Base-by-base conservation (phyloP, 495 filamentous ascomycete species). In the Penicillium manginii region DNA sequence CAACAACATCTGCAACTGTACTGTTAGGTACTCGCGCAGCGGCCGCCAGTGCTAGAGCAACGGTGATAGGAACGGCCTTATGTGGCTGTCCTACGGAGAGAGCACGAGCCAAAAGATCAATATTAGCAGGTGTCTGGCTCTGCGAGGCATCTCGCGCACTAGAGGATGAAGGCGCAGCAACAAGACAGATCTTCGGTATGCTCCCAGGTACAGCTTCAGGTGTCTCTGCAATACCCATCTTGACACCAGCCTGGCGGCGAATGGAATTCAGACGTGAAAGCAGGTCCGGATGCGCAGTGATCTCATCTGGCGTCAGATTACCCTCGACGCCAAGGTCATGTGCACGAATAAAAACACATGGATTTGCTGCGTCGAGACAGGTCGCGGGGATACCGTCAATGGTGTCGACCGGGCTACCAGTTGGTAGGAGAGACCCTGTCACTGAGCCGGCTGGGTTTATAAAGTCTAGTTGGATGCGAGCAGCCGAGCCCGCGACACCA, bases 311-410 rank as follows among this genome's bases (percentile, higher is more conserved):
- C 4, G 78, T 74, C 21, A 88, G 65, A 2, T 78, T 77, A 9
- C 78, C 75, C 1, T 69, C 55, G 0, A 88, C 62, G 4, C 73
- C 81, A 0, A 90, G 63, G 60, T 84, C 82, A 1, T 61, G 62
- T 2, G 82, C 83, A 8, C 70, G 70, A 0, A 91, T 74, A 64
- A 91, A 91, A 4, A 88, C 80, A 33, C 84, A 83, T 0, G 88
- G 89, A 58, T 90, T 91, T 1, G 80, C 83, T 2, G 83, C 86
- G 56, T 92, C 89, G 26, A 91, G 78, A 39, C 78, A 80, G 9
- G 74, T 84, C 2, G 81, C 84, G n/a, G 73, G 63, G 0, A 84
- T 68, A 2, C 82, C 80, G 6, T 77, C 69, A 31, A 91, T 73
- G 0, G 33, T 63, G 59, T 92, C 85, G 7, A 78, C 65, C 1